phyloP scores from a whole-genome alignment of 208 protist genomes.

The Novymonas esmeraldas region DNA sequence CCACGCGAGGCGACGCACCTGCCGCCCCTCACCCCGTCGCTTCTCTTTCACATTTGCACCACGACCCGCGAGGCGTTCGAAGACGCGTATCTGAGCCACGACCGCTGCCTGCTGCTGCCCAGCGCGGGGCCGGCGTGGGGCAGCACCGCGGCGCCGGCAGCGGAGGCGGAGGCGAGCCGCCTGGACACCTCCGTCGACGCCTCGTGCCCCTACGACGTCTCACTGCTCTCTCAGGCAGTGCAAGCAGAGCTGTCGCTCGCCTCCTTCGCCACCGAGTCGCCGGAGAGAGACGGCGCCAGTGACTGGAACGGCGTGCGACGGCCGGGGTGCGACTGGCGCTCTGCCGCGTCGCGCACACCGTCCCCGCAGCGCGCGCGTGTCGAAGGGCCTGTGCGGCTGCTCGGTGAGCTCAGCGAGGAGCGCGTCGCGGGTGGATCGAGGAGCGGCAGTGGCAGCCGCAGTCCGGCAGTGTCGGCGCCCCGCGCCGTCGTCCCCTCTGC shows the following conservation, averaged over 20 bases:
- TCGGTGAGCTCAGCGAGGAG: constrained; percentile 20
- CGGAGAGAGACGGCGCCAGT: not conserved
- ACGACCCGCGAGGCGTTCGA: constrained; percentile 61
- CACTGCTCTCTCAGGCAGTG: constrained; percentile 38
- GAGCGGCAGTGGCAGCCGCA: not conserved
- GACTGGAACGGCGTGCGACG: not conserved
- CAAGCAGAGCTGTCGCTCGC: constrained; percentile 28
- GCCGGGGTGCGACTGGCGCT: not conserved
- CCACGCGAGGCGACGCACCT: constrained; percentile 10
- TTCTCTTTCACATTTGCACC: constrained; percentile 61
- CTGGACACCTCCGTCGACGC: not conserved
- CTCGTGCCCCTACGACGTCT: constrained; percentile 40
- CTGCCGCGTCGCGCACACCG: not conserved
- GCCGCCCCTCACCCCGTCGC: constrained; percentile 33
- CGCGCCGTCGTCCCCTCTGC: not conserved
- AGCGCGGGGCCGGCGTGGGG: not conserved
- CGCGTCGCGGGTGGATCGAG: not conserved
- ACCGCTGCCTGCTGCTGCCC: constrained; percentile 34
- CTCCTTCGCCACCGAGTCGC: constrained; percentile 2
- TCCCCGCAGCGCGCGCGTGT: constrained; percentile 4
- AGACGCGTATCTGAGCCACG: constrained; percentile 46
- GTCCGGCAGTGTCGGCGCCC: constrained; percentile 1
- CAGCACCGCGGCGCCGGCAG: constrained; percentile 1
- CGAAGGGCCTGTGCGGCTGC: not conserved
- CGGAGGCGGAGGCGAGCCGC: constrained; percentile 2